A percentile compares a stretch with the other conserved stretches of the same genome.
These are phyloP conservation scores for Mycosphaerella arachidis DNA, from an alignment of 2,329 filamentous ascomycete species.

Conservation along the genomic window DNA sequence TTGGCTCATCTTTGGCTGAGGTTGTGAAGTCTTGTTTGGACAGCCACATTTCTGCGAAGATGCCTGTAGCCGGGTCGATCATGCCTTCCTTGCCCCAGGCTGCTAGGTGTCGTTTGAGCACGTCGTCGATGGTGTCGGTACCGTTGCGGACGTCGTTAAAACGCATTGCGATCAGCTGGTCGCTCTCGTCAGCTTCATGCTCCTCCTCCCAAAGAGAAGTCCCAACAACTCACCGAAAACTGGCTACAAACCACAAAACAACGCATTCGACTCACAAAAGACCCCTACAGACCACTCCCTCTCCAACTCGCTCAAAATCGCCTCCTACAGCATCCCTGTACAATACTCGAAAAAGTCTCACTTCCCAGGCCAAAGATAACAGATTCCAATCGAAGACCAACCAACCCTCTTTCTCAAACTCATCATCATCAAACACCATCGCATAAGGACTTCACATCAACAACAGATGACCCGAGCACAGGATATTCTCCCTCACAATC, in stretches of 20 bases:
- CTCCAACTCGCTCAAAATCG: constrained; percentile 38
- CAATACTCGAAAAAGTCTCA: constrained; percentile 35
- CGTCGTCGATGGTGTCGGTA: constrained; percentile 29
- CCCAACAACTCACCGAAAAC: constrained; percentile 35
- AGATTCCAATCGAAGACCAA: constrained; percentile 40
- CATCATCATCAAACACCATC: constrained; percentile 43
- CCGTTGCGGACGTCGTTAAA: constrained; percentile 37
- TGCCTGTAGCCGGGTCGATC: constrained; percentile 6
- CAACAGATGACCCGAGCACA: constrained; percentile 41
- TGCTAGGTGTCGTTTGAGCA: constrained; percentile 37
- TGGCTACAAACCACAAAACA: constrained; percentile 43
- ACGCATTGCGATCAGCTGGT: constrained; percentile 37
- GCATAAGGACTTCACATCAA: constrained; percentile 39
- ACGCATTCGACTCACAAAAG: constrained; percentile 42
- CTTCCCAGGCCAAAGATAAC: constrained; percentile 34
- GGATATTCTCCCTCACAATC: constrained; percentile 40
- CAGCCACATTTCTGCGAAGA: no score
- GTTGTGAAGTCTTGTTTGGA: no score
- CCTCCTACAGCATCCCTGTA: constrained; percentile 32
- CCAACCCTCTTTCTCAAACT: constrained; percentile 33
- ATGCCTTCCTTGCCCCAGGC: constrained; percentile 35
- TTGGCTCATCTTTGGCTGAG: no score
- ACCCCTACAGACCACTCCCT: constrained; percentile 38
- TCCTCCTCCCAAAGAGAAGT: neutral
- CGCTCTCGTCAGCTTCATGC: neutral